A percentile compares a stretch with the other conserved stretches of the same genome.
These are phyloP conservation scores for Fusarium sacchari DNA, from an alignment of 2,329 filamentous ascomycete genomes.

Conservation along the genomic window DNA sequence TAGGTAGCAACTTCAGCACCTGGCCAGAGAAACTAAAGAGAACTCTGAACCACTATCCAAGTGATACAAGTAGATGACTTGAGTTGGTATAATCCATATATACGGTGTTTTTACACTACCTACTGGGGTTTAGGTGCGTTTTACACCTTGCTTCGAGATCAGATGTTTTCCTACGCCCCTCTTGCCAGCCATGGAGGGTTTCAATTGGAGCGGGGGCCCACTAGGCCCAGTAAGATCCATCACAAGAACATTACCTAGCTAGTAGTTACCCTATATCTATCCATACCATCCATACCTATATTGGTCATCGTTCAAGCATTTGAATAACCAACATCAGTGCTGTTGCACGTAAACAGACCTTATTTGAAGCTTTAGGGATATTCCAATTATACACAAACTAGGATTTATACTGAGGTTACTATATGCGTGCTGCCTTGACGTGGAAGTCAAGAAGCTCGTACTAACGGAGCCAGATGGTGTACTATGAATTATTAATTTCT, in stretches of 20 bases:
- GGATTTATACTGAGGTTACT: neutral
- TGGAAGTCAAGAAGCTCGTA: neutral
- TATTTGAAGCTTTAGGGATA: neutral
- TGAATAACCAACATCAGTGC: neutral
- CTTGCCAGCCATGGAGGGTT: neutral
- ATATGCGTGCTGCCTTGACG: neutral
- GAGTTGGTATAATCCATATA: neutral
- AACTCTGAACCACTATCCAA: neutral
- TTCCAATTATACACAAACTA: neutral
- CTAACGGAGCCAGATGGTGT: neutral
- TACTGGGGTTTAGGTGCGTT: neutral
- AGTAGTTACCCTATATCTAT: neutral
- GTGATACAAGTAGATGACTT: neutral
- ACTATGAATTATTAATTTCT: constrained; percentile 43
- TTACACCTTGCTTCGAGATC: neutral
- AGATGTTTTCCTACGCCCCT: neutral
- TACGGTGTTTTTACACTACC: neutral
- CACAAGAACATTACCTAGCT: neutral
- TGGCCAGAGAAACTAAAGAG: neutral
- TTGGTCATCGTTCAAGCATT: neutral
- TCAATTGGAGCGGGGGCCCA: neutral
- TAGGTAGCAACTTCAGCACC: neutral
- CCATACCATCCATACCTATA: neutral
- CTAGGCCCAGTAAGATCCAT: neutral
- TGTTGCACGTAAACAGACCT: neutral